Evolutionary conservation across 2,329 filamentous ascomycete genomes (phyloP), one percentile per base, ranked within the genome.

Genomic region (Verticillium klebahnii): DNA sequence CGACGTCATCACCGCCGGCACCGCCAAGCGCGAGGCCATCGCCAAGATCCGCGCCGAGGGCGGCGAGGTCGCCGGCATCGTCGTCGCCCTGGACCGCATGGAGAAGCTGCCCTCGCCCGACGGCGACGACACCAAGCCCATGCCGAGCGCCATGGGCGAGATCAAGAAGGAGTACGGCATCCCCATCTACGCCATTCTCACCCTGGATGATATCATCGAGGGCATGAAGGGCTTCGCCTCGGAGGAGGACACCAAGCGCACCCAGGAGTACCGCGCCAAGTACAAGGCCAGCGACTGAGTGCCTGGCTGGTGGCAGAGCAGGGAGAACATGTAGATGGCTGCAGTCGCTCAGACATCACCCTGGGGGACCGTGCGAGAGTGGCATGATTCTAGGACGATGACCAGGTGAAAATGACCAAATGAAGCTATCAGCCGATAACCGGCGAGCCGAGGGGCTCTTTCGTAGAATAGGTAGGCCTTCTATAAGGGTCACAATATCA

Each of bases 1-100:
- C 80, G 95, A 98, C 77, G 94, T 99, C 62, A 94, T 98, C 71
- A 97, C 93, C 1, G 94, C 93, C 0, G 95, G 95, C 32, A 98
- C 93, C 1, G 95, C 95, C 50, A 93, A 97, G 79, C 85, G 93
- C 62, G 93, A 98, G 75, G 92, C 94, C 15, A 93, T 98, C 64
- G 87, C 87, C 60, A 95, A 97, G 75, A 97, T 98, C 73, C 84
- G 87, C 69, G 86, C 86, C 69, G 90, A 96, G 73, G 95, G 94
- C 2, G 95, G 94, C 1, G 86, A 85, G 58, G 87, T 98, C 25
- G 90, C 90, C 3, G 94, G 93, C 34, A 93, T 98, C 62, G 85
- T 97, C 23, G 90, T 99, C 36, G 91, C 93, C 3, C 83, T 97
- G 67, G 92, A 97, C 77, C 85, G 94, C 63, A 89, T 89, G 82